Percentiles rank a stretch among this genome's conserved stretches.
Evolutionary conservation across 164 flowering plant genomes (phyloP).

Genomic region (grape (Vitis vinifera)): DNA sequence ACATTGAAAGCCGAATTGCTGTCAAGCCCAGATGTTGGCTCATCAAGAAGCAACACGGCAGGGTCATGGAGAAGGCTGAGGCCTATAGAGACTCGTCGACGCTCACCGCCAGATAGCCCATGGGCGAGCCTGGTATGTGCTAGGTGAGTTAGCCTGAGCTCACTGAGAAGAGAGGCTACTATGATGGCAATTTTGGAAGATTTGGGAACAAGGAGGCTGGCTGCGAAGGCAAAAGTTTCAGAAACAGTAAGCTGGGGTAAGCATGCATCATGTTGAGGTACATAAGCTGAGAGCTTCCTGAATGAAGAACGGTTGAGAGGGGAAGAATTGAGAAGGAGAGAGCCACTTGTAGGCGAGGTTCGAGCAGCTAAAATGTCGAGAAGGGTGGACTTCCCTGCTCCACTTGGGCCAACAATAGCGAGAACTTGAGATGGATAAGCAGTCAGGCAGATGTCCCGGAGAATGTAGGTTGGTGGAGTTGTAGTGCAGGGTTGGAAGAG

Average conservation of each 20-base stretch:
- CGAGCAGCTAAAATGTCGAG: conserved; percentile 86
- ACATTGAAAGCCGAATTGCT: conserved; percentile 78
- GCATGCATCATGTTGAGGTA: conserved; percentile 85
- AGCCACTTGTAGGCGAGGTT: conserved; percentile 60
- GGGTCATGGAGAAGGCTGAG: conserved; percentile 88
- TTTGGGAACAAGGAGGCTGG: conserved; percentile 59
- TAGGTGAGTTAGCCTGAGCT: conserved; percentile 64
- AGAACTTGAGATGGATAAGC: conserved; percentile 77
- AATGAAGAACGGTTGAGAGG: conserved; percentile 63
- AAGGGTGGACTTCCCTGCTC: conserved; percentile 93
- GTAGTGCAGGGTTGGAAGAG: conserved; percentile 48
- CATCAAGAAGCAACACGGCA: conserved; percentile 75
- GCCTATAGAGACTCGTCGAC: conserved; percentile 88
- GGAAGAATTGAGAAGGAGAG: conserved; percentile 63
- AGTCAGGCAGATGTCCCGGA: conserved; percentile 59
- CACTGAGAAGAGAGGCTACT: conserved; percentile 54
- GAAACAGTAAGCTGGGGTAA: conserved; percentile 73
- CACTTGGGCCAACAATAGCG: conserved; percentile 91
- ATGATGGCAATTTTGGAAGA: conserved; percentile 20
- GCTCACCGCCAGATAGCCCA: conserved; percentile 89
- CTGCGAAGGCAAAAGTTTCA: conserved; percentile 81
- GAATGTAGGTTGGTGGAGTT: conserved; percentile 57
- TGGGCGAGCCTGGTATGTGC: conserved; percentile 46
- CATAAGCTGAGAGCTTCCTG: conserved; percentile 79
- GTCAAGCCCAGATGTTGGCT: conserved; percentile 95